These are phyloP conservation scores for Brassica juncea DNA, from an alignment of 345 rosid genomes.

Conservation along the genomic window DNA sequence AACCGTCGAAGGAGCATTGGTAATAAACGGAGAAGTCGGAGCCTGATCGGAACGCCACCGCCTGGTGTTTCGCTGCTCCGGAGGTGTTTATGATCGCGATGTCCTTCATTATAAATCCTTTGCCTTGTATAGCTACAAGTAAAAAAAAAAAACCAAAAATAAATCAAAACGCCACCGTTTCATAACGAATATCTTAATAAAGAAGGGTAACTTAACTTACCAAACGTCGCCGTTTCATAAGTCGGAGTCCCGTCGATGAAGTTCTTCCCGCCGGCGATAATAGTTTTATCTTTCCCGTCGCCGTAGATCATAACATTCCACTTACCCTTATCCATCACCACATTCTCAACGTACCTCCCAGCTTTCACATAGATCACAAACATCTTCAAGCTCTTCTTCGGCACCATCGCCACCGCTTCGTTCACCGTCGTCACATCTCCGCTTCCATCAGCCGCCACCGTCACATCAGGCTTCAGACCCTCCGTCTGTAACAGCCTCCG, in stretches of 20 bases:
- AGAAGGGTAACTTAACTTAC: constrained; percentile 37
- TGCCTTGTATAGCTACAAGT: constrained; percentile 69
- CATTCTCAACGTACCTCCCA: constrained; percentile 71
- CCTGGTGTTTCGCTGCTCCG: constrained; percentile 82
- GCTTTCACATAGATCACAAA: constrained; percentile 70
- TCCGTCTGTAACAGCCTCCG: constrained; percentile 63
- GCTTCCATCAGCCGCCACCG: constrained; percentile 69
- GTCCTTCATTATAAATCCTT: constrained; percentile 66
- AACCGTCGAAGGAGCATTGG: constrained; percentile 66
- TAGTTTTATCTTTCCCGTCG: constrained; percentile 60
- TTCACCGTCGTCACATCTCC: constrained; percentile 54
- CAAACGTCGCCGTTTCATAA: constrained; percentile 72
- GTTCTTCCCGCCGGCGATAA: constrained; percentile 60
- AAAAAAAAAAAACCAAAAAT: not conserved
- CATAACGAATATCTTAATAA: not conserved
- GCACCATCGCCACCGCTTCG: constrained; percentile 56
- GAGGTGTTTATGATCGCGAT: constrained; percentile 78
- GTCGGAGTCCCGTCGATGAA: constrained; percentile 79
- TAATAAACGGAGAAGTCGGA: constrained; percentile 69
- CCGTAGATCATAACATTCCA: constrained; percentile 94
- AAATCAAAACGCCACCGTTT: not conserved
- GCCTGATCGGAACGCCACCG: constrained; percentile 88
- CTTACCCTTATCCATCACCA: constrained; percentile 60
- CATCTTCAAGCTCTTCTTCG: constrained; percentile 56
- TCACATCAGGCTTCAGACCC: constrained; percentile 42